These are phyloP conservation scores for Verbena officinalis DNA, from an alignment of 257 asterid genomes.

Conservation along the genomic window DNA sequence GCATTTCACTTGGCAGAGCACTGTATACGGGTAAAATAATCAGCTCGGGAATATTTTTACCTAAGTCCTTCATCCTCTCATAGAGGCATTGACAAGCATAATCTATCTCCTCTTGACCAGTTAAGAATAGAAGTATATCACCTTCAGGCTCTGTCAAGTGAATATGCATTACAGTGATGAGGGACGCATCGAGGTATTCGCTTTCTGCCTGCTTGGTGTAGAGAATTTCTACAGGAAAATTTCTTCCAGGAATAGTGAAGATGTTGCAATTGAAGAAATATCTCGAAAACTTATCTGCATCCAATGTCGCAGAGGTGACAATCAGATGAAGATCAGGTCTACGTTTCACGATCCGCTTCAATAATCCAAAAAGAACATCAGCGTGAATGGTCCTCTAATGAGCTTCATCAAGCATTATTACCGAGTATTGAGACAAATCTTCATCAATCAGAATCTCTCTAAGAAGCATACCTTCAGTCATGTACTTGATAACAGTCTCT, in stretches of 20 bases:
- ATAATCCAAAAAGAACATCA: conserved; percentile 81
- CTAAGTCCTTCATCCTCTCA: conserved; percentile 92
- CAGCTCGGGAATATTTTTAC: conserved; percentile 83
- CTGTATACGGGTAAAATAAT: conserved; percentile 90
- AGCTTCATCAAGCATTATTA: conserved; percentile 95
- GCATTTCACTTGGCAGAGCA: conserved; percentile 98
- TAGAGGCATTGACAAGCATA: conserved; percentile 89
- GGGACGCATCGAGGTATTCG: conserved; percentile 87
- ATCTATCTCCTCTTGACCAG: conserved; percentile 97
- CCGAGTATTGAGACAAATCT: conserved; percentile 81
- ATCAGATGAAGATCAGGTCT: conserved; percentile 93
- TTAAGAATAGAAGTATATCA: conserved; percentile 88
- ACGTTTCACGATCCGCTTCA: conserved; percentile 73
- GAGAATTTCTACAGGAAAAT: conserved; percentile 87
- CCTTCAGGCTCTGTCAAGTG: conserved; percentile 98
- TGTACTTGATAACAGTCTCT: conserved; percentile 93
- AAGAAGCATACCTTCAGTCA: conserved; percentile 98
- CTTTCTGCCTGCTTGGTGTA: conserved; percentile 98
- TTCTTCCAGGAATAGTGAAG: conserved; percentile 95
- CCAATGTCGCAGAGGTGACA: conserved; percentile 93
- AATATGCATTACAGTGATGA: conserved; percentile 87
- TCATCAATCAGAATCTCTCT: conserved; percentile 92
- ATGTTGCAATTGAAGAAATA: conserved; percentile 91
- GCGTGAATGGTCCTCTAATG: conserved; percentile 89
- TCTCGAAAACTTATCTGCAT: conserved; percentile 94